These are phyloP conservation scores for Trichoderma sp. DNA, from an alignment of 2,329 filamentous ascomycete species.

Conservation along the genomic window DNA sequence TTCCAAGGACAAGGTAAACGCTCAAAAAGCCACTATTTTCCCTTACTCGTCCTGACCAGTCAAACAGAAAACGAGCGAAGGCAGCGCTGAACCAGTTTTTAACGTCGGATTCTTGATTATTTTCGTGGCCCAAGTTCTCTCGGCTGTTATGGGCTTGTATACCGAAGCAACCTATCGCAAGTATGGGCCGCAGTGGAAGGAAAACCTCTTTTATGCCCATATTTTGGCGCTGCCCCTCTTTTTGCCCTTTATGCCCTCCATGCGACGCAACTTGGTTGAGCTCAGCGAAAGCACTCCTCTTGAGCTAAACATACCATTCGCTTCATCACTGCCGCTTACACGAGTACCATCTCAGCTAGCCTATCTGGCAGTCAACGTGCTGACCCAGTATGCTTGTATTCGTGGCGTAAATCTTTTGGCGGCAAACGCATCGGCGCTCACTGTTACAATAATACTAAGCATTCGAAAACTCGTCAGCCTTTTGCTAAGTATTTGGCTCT, in stretches of 20 bases:
- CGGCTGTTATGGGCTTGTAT: conserved; percentile 93
- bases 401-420: conserved; percentile 94
- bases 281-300: conserved; percentile 68
- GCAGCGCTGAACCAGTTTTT: conserved; percentile 38
- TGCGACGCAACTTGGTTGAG: conserved; percentile 65
- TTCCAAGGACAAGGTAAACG: conserved; percentile 73
- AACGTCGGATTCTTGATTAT: conserved; percentile 77
- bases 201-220: conserved; percentile 94
- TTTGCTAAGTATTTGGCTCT: conserved; percentile 88
- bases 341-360: conserved; percentile 69
- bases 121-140: conserved; percentile 84
- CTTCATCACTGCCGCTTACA: conserved; percentile 12
- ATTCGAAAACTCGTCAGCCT: conserved; percentile 92
- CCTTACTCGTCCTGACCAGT: neutral
- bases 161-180: conserved; percentile 86
- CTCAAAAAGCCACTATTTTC: neutral
- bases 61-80: conserved; percentile 11
- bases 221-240: conserved; percentile 77
- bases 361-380: conserved; percentile 73
- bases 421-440: conserved; percentile 84
- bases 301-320: conserved; percentile 34
- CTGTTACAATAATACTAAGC: conserved; percentile 95
- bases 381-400: conserved; percentile 94
- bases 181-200: conserved; percentile 89
- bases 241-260: conserved; percentile 68